Evolutionary conservation across 2,329 filamentous ascomycete genomes (phyloP), one percentile per base, ranked within the genome.

Genomic region (Cladosporium sp.): DNA sequence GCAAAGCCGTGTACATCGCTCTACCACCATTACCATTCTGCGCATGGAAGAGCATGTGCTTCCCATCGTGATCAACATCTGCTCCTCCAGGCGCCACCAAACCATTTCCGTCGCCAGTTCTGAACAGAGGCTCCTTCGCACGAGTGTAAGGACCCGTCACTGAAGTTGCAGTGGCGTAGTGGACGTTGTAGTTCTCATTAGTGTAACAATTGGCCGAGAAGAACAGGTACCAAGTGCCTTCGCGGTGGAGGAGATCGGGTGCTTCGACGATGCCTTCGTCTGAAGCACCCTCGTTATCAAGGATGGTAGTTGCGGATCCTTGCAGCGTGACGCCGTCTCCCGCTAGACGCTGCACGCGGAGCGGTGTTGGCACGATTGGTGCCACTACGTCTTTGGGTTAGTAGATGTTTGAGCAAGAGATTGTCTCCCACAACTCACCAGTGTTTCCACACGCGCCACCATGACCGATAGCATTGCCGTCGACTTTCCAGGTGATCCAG

Each of bases 201-300:
- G 64, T 57, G 59, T 69, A 75, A 67, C 71, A 74, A 23, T 71
- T 71, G 26, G 60, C 67, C 37, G 66, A 69, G 72, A 74, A 75
- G 65, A 74, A 76, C 35, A 76, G 70, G 33, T 72, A 59, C 63
- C 71, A 74, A 29, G 58, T 69, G 31, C 67, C 73, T n/a, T 68
- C 66, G 23, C 65, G 68, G 28, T 73, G 72, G 35, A 71, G 67
- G 16, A 78, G 66, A 1, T 69, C 67, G 0, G 76, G 76, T 5
- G 75, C 75, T 62, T 78, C 76, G 59, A 76, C 59, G 31, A 77
- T 71, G 33, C 74, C 74, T 44, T 74, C 65, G 55, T 77, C 76
- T 16, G 67, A 53, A 7, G 66, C 65, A 37, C 75, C 75, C 14
- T 64, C 26, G 64, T 76, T 72, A 64, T 76, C 69, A 12, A 77